Conservation (phyloP, 2,329 filamentous ascomycete species). For the Phialophora verrucosa region DNA sequence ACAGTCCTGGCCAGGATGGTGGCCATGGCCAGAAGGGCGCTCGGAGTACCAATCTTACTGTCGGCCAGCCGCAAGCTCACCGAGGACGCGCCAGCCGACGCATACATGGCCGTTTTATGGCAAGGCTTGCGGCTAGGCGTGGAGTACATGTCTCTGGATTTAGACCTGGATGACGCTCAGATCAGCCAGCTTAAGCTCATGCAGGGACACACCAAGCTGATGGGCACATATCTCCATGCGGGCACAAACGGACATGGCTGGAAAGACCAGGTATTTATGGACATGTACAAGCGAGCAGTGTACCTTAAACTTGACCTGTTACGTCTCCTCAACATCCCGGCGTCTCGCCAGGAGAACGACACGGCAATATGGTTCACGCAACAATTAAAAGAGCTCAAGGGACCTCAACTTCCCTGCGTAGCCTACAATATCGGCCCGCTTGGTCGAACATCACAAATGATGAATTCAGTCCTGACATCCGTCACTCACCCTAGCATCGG, state of each 20-base stretch:
- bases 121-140: slow-evolving; percentile 50
- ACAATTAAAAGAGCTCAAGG: slow-evolving; percentile 44
- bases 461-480: slow-evolving; percentile 49
- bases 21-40: slow-evolving; percentile 61
- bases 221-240: slow-evolving; percentile 44
- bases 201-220: slow-evolving; percentile 50
- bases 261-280: slow-evolving; percentile 26
- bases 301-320: slow-evolving; percentile 48
- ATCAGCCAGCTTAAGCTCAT: slow-evolving; percentile 41
- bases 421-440: slow-evolving; percentile 50
- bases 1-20: slow-evolving; percentile 62
- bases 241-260: slow-evolving; percentile 20
- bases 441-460: slow-evolving; percentile 52
- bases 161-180: slow-evolving; percentile 43
- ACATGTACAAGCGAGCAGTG: slow-evolving; percentile 44
- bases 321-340: slow-evolving; percentile 46
- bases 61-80: slow-evolving; percentile 24
- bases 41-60: slow-evolving; percentile 58
- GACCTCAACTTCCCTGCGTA: slow-evolving; percentile 45
- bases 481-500: slow-evolving; percentile 50
- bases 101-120: slow-evolving; percentile 47
- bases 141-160: slow-evolving; percentile 49
- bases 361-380: slow-evolving; percentile 47
- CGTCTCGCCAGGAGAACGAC: slow-evolving; percentile 48
- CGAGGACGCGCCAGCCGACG: slow-evolving; percentile 19